These are phyloP conservation scores for Nymphaea colorata DNA, from an alignment of 164 flowering plant species.

Conservation along the genomic window DNA sequence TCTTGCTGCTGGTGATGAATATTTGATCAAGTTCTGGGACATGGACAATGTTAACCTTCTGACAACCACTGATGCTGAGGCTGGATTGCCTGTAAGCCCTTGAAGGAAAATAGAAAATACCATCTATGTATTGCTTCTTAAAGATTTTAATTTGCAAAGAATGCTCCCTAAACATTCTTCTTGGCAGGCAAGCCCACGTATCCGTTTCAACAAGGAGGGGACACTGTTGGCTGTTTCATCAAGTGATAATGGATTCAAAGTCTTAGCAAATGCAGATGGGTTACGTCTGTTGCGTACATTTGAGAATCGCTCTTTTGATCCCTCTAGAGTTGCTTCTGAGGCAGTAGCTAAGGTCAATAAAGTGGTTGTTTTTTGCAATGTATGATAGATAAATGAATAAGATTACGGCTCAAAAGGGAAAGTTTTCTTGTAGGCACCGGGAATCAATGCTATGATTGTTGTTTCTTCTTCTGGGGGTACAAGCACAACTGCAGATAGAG, in stretches of 20 bases:
- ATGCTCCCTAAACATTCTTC: not conserved
- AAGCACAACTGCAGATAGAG: slow-evolving; percentile 4
- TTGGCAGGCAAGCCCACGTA: slow-evolving; percentile 66
- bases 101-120: not conserved
- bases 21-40: slow-evolving; percentile 78
- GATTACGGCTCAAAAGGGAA: no score
- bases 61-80: slow-evolving; percentile 65
- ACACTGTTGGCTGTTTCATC: slow-evolving; percentile 69
- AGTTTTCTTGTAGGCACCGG: not conserved
- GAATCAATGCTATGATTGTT: not conserved
- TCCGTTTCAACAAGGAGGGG: slow-evolving; percentile 86
- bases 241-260: slow-evolving; percentile 67
- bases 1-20: slow-evolving; percentile 89
- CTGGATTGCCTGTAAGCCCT: slow-evolving; percentile 60
- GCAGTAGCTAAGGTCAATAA: slow-evolving; percentile 32
- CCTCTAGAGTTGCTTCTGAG: slow-evolving; percentile 41
- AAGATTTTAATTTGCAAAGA: not conserved
- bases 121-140: not conserved
- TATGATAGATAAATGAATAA: no score
- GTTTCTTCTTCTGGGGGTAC: slow-evolving; percentile 3
- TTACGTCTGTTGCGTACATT: slow-evolving; percentile 40
- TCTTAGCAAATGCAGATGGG: slow-evolving; percentile 68
- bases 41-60: slow-evolving; percentile 67
- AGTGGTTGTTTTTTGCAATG: not conserved
- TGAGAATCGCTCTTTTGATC: slow-evolving; percentile 52